Evolutionary conservation across 2,329 filamentous ascomycete species (phyloP).

Genomic region (Colletotrichum musae): DNA sequence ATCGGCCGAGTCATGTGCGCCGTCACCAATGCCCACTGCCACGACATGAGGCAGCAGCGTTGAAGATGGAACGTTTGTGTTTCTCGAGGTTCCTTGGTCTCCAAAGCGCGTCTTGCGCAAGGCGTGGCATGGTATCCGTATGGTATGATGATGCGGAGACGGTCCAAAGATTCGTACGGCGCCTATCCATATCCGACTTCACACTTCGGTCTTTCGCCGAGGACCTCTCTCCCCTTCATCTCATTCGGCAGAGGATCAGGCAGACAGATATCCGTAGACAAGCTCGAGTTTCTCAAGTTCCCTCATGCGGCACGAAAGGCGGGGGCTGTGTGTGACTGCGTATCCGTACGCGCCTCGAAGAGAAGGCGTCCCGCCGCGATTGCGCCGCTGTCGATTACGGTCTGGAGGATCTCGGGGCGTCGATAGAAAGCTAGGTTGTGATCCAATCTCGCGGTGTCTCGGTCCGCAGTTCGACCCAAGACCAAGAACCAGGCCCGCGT

Average conservation of each 20-base stretch:
- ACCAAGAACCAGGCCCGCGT: not conserved
- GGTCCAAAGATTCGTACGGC: not conserved
- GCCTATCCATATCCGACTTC: not conserved
- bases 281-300: not conserved
- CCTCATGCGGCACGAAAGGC: not conserved
- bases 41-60: constrained; percentile 13
- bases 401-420: too few species aligned
- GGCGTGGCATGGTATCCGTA: not conserved
- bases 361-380: constrained; percentile 15
- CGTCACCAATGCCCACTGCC: constrained; percentile 5
- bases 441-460: constrained; percentile 7
- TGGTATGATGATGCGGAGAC: not conserved
- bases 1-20: constrained; percentile 26
- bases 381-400: constrained; percentile 6
- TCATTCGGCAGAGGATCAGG: not conserved
- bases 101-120: not conserved
- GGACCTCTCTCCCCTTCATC: too few species aligned
- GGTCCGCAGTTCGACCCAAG: not conserved
- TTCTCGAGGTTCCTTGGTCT: too few species aligned
- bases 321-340: not conserved
- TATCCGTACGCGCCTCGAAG: not conserved
- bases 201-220: not conserved
- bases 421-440: not conserved
- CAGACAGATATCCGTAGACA: not conserved
- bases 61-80: constrained; percentile 9